These are phyloP conservation scores for Prillingera fragicola DNA, from an alignment of 1,284 basidiomycete species.

Conservation along the genomic window DNA sequence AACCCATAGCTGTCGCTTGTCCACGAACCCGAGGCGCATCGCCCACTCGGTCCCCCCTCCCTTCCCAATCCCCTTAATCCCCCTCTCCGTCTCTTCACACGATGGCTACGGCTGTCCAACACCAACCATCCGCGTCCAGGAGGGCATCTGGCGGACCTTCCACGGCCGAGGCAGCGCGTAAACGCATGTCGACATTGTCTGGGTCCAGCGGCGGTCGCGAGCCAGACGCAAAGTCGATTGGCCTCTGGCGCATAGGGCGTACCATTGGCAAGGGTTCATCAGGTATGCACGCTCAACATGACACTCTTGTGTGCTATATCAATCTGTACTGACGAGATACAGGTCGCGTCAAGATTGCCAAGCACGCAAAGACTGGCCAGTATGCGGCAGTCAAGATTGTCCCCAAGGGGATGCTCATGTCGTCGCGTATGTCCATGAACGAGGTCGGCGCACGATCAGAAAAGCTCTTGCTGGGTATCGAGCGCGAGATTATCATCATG, in stretches of 20 bases:
- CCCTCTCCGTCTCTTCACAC: neutral
- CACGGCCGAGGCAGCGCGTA: neutral
- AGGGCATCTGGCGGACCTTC: conserved; percentile 5
- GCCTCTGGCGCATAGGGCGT: conserved; percentile 86
- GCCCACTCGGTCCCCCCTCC: neutral
- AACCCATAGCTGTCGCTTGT: neutral
- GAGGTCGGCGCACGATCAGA: conserved; percentile 59
- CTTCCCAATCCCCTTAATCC: neutral
- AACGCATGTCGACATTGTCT: conserved; percentile 15
- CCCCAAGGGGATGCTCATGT: conserved; percentile 71
- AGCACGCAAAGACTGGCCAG: conserved; percentile 80
- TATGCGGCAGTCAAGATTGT: conserved; percentile 97
- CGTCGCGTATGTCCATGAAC: conserved; percentile 64
- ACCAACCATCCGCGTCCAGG: conserved; percentile 6
- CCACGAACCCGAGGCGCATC: neutral
- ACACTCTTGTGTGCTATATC: neutral
- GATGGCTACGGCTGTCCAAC: conserved; percentile 9
- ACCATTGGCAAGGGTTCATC: conserved; percentile 85
- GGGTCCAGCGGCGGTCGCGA: conserved; percentile 14
- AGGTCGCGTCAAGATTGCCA: conserved; percentile 89
- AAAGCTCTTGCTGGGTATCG: conserved; percentile 80
- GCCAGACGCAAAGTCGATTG: conserved; percentile 57
- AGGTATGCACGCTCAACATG: conserved; percentile 54
- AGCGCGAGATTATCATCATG: conserved; percentile 98
- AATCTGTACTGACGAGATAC: neutral